phyloP scores from a whole-genome alignment of 2,329 filamentous ascomycete genomes.

The Rutstroemia sydowiana region DNA sequence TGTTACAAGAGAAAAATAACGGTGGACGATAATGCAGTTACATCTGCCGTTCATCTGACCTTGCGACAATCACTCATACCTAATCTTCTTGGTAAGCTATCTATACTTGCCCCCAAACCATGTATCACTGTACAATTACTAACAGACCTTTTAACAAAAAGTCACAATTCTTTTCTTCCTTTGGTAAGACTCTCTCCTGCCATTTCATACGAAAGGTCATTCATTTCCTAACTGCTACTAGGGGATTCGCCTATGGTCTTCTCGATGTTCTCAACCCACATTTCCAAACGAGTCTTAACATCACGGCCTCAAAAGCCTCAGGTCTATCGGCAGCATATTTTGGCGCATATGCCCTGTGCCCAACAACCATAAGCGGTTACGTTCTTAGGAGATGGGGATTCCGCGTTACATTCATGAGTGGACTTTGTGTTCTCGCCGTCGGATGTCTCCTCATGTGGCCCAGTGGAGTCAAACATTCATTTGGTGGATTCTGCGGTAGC shows the following conservation, averaged over 20 bases:
- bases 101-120: not conserved
- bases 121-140: not conserved
- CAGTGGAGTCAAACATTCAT: slow-evolving; percentile 50
- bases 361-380: slow-evolving; percentile 58
- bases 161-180: slow-evolving; percentile 45
- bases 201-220: too few relatives aligned
- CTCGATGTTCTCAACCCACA: slow-evolving; percentile 38
- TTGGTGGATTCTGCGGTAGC: slow-evolving; percentile 64
- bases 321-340: slow-evolving; percentile 30
- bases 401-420: slow-evolving; percentile 58
- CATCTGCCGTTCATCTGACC: slow-evolving; percentile 30
- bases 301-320: slow-evolving; percentile 24
- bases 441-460: slow-evolving; percentile 56
- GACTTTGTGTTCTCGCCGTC: slow-evolving; percentile 57
- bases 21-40: slow-evolving; percentile 31
- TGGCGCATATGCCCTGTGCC: slow-evolving; percentile 61
- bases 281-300: slow-evolving; percentile 35
- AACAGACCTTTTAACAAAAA: slow-evolving; percentile 12
- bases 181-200: slow-evolving; percentile 31
- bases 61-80: slow-evolving; percentile 31
- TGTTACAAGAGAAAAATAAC: slow-evolving; percentile 29
- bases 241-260: slow-evolving; percentile 38
- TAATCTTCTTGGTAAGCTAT: slow-evolving; percentile 13
- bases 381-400: slow-evolving; percentile 58
- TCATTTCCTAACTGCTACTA: not conserved